Evolutionary conservation across 345 rosid genomes (phyloP).

Genomic region (Physaria fendleri): DNA sequence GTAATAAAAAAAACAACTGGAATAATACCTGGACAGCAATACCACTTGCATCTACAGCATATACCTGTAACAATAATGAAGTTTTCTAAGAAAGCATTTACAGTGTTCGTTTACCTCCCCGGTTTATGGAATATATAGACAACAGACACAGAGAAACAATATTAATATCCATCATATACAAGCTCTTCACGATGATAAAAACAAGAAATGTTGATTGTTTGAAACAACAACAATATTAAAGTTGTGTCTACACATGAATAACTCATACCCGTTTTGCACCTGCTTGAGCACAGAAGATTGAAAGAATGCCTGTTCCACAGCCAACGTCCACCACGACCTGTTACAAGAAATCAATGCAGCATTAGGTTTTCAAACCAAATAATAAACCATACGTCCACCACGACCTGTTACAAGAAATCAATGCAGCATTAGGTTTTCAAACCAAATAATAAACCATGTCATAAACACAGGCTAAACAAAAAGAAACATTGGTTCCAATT

Average conservation of each 20-base stretch:
- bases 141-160: not conserved
- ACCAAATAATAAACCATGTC: not conserved
- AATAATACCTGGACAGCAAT: conserved; percentile 85
- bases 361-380: not conserved
- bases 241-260: not conserved
- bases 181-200: not conserved
- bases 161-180: not conserved
- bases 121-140: not conserved
- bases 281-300: conserved; percentile 97
- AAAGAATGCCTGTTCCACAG: conserved; percentile 96
- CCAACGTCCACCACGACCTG: conserved; percentile 99
- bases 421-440: conserved; percentile 15
- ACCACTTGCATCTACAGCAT: conserved; percentile 97
- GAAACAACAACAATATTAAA: not conserved
- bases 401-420: conserved; percentile 53
- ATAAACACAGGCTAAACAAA: not conserved
- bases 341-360: conserved; percentile 20
- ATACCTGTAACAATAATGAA: conserved; percentile 51
- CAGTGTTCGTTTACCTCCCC: not conserved
- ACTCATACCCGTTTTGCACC: conserved; percentile 83
- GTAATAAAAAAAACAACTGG: conserved; percentile 16
- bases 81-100: conserved; percentile 8
- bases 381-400: conserved; percentile 58
- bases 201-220: not conserved
- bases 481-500: not conserved